These are phyloP conservation scores for Striga asiatica DNA, from an alignment of 257 asterid genomes.

Conservation along the genomic window DNA sequence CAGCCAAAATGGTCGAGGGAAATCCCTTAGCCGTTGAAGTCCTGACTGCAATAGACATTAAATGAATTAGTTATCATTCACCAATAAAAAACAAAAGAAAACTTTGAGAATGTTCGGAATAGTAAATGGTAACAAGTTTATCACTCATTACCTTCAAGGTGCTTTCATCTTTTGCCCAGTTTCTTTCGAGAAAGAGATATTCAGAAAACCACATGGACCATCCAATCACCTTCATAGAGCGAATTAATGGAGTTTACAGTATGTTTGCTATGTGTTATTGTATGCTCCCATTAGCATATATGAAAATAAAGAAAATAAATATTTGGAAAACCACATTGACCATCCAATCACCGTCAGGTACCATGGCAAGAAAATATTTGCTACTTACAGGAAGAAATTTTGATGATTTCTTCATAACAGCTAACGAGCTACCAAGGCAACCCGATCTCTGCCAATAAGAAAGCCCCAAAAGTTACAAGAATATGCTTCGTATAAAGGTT, in stretches of 20 bases:
- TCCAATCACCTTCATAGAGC: constrained; percentile 71
- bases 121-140: constrained; percentile 8
- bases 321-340: too few species aligned
- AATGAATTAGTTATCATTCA: constrained; percentile 11
- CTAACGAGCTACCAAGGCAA: constrained; percentile 90
- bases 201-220: constrained; percentile 99
- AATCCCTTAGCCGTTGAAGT: constrained; percentile 61
- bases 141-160: constrained; percentile 56
- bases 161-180: constrained; percentile 86
- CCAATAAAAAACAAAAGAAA: constrained; percentile 9
- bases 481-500: background rate
- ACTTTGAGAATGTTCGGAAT: background rate
- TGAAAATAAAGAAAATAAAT: too few species aligned
- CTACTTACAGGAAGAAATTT: constrained; percentile 84
- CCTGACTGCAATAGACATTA: constrained; percentile 49
- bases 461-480: constrained; percentile 15
- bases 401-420: constrained; percentile 92
- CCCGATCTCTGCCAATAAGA: constrained; percentile 66
- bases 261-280: constrained; percentile 3
- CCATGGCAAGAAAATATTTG: constrained; percentile 4
- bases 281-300: background rate
- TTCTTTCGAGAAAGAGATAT: constrained; percentile 94
- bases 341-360: too few species aligned
- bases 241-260: background rate
- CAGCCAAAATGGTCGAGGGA: constrained; percentile 84